Base-by-base conservation (phyloP, 1,139 yeast genomes). In the Debaryomycetaceae sp. region DNA sequence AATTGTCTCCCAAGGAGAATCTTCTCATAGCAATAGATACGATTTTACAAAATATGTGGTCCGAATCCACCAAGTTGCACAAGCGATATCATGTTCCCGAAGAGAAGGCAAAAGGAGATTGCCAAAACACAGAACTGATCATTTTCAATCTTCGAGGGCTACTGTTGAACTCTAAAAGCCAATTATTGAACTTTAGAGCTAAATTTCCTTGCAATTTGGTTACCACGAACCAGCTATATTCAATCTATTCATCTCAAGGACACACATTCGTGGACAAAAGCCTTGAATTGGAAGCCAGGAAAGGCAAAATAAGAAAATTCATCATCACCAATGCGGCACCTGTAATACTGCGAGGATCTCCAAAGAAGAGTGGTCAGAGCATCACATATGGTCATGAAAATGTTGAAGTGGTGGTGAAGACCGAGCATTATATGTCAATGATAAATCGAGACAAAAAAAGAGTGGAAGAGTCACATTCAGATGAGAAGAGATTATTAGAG, bases 301-400 rank as follows among this genome's bases (percentile, higher is more conserved):
- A 59, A 34, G 77, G 77, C 0, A 43, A 53, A 6, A 42, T 74
- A 5, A 55, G 70, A 30, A 70, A 70, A 48, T 74, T 74, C 48
- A 60, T 73, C 33, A 73, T 74, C 11, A 63, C 74, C 23, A 74
- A 74, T 49, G 78, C 78, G 0, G 65, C 75, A 13, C 78, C 79
- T 0, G 71, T 74, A 5, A 69, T 74, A 34, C 74, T 65, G 69
- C 60, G 70, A 39, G 60, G 69, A 2, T 62, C 64, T 6, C 68
- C 64, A 38, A 61, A 60, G 41, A 62, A 58, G 40, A 68, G 60
- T 43, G 55, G 55, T 43, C 73, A 70, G 0, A 72, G 66, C 47
- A 65, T 71, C 9, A 66, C 75, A 1, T 74, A 74, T 48, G 79
- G 79, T 4, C 71, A 64, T 49, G 79, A 74, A 48, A 68, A 73